Base-by-base conservation (phyloP, 1,139 yeast genomes). In the Yamadazyma sp. region DNA sequence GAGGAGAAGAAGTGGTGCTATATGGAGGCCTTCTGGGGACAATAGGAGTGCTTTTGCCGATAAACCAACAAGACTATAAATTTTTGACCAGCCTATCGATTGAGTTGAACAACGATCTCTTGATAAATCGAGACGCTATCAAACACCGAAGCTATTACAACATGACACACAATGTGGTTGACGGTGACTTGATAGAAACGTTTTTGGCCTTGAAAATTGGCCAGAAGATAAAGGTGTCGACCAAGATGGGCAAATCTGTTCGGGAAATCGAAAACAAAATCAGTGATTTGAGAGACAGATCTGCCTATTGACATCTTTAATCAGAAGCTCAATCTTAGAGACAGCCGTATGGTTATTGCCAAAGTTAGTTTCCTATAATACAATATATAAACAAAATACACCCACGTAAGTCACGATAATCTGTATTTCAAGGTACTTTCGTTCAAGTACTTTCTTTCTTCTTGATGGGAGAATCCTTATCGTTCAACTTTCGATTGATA, bases 1-100 rank as follows among this genome's bases (percentile, higher is more conserved):
- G 91, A 7, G 87, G 85, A 1, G 71, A 77, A 26, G 91, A 87
- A 28, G 69, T 79, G 15, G 61, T 91, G 0, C 46, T 88, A 1
- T 89, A 86, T 53, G 67, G 83, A 0, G 95, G 97, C 0, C 47
- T 92, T 2, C 87, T 81, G 52, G 98, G 98, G 0, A 79, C 89
- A 0, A 59, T 92, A 22, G 96, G 96, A 0, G 66, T 80, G 2
- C 55, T 92, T 16, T 60, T 80, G 10, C 96, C 98, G 1, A 55
- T 92, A 30, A 75, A 87, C 0, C 69, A 73, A 41, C 71, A 72
- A 17, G 97, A 92, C 48, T 77, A 76, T 25, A 77, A 73, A 33
- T 77, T 83, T 45, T 75, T 88, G 54, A 61, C 59, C 25, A 73
- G 67, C 30, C 59, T 91, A 32, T 87, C 87, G 52, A 64, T 55